Percentiles rank a stretch among this genome's conserved stretches.
Conservation (phyloP, 1,139 yeast species). For the Yarrowia galli region DNA sequence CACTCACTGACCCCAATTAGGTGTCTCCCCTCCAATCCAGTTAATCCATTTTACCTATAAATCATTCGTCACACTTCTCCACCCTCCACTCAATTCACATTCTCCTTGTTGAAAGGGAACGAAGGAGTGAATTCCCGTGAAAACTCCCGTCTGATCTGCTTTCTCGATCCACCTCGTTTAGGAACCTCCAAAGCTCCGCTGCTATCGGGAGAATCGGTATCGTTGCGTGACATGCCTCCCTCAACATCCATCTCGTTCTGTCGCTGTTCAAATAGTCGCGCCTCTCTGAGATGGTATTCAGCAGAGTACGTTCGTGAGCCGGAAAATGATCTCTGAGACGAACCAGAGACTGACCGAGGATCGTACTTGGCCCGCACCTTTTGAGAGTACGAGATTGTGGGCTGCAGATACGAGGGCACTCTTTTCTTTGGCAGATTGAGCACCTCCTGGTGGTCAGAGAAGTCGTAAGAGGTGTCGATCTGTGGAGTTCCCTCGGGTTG, state of each 20-base stretch:
- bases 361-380: slow-evolving; percentile 30
- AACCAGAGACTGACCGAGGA: slow-evolving; percentile 11
- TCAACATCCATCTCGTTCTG: slow-evolving; percentile 13
- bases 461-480: slow-evolving; percentile 25
- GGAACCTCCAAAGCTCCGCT: background rate
- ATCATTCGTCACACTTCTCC: background rate
- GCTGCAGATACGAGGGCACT: slow-evolving; percentile 35
- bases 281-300: slow-evolving; percentile 23
- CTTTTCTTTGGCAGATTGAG: slow-evolving; percentile 20
- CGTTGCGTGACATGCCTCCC: background rate
- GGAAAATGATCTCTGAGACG: slow-evolving; percentile 32
- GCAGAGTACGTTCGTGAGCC: slow-evolving; percentile 26
- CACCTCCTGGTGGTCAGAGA: slow-evolving; percentile 14
- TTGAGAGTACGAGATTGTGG: slow-evolving; percentile 35
- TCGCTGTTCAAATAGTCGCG: slow-evolving; percentile 15
- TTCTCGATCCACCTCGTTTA: slow-evolving; percentile 3
- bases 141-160: slow-evolving; percentile 3
- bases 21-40: background rate
- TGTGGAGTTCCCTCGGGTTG: slow-evolving; percentile 18
- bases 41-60: slow-evolving; percentile 16
- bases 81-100: background rate
- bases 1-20: no score
- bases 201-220: slow-evolving; percentile 10
- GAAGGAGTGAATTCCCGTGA: slow-evolving; percentile 33
- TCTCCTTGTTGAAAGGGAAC: slow-evolving; percentile 20